phyloP scores from a whole-genome alignment of 106 monocot genomes.

The Agapanthus africanus region DNA sequence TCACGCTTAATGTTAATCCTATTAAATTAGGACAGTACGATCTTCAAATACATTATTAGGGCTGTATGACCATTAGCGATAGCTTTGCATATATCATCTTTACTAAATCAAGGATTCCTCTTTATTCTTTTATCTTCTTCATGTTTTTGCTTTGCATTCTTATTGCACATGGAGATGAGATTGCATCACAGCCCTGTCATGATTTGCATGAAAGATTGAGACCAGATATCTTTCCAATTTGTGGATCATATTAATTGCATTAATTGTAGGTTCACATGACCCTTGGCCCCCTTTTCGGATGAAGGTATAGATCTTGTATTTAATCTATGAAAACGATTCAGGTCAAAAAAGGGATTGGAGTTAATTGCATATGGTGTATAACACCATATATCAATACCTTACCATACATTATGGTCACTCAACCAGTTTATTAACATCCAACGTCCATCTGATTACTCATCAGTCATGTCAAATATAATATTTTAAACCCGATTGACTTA shows the following conservation, averaged over 20 bases:
- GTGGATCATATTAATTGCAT: not conserved
- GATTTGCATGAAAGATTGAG: not conserved
- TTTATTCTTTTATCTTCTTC: not conserved
- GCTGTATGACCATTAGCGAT: not conserved
- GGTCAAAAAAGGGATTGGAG: no score
- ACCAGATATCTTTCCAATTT: not conserved
- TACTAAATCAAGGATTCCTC: not conserved
- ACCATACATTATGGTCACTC: no score
- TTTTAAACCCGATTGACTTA: no score
- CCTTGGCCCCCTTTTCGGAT: not conserved
- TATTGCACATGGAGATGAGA: not conserved
- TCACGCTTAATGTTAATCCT: no score
- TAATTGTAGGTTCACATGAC: not conserved
- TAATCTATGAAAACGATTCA: no score
- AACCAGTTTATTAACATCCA: no score
- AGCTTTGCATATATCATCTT: not conserved
- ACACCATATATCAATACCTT: no score
- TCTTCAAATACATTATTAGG: not conserved
- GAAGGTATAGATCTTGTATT: not conserved
- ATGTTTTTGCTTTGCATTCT: not conserved
- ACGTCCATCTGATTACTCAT: no score
- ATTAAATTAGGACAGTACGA: no score
- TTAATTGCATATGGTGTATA: no score
- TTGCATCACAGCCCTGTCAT: slow-evolving; percentile 3
- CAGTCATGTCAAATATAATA: no score